phyloP scores from a whole-genome alignment of 306 rosid genomes.

The Ziziphus jujuba region DNA sequence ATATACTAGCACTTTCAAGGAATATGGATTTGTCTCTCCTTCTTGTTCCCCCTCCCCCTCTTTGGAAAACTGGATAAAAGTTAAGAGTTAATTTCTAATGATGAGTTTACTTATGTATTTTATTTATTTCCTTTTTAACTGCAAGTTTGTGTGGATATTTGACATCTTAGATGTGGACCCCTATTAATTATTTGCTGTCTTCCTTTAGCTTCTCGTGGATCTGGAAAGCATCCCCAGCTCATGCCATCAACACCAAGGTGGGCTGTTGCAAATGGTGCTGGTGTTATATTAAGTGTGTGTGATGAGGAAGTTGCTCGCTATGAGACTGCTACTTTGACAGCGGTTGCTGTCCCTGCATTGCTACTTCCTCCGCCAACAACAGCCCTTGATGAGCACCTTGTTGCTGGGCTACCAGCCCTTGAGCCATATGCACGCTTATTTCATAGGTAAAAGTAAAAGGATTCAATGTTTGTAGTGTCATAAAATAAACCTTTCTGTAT shows the following conservation, averaged over 20 bases:
- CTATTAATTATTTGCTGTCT: slow-evolving; percentile 11
- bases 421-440: slow-evolving; percentile 98
- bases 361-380: slow-evolving; percentile 99
- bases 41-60: no score
- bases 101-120: no score
- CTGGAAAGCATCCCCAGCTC: slow-evolving; percentile 98
- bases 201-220: slow-evolving; percentile 70
- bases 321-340: slow-evolving; percentile 95
- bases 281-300: slow-evolving; percentile 95
- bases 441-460: slow-evolving; percentile 65
- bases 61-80: no score
- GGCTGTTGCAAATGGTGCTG: slow-evolving; percentile 99
- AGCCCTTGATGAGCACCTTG: slow-evolving; percentile 93
- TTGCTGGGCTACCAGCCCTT: slow-evolving; percentile 97
- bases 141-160: neutral
- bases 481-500: slow-evolving; percentile 3
- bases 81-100: no score
- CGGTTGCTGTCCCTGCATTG: slow-evolving; percentile 95
- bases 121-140: no score
- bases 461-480: slow-evolving; percentile 13
- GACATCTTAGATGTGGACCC: neutral
- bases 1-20: no score
- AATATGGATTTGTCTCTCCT: no score
- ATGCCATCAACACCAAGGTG: slow-evolving; percentile 93
- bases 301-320: slow-evolving; percentile 96